A percentile compares a stretch with the other conserved stretches of the same genome.
Conservation (phyloP, 768 basidiomycete genomes). For the Amanita fuliginea region DNA sequence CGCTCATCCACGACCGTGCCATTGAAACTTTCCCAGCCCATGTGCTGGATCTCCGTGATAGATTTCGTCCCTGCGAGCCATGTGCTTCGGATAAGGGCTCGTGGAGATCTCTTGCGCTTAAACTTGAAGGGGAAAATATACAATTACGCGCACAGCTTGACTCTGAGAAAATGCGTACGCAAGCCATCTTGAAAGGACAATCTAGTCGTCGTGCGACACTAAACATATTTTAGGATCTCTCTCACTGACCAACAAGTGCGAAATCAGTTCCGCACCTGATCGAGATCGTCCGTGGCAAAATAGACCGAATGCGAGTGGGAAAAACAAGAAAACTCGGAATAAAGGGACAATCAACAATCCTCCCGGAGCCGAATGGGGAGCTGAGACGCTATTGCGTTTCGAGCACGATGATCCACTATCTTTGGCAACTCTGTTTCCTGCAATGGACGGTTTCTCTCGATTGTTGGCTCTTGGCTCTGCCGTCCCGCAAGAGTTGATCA, state of each 20-base stretch:
- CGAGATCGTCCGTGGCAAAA: background rate
- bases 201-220: background rate
- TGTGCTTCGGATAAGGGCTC: slow-evolving; percentile 13
- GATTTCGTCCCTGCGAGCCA: slow-evolving; percentile 19
- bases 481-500: slow-evolving; percentile 15
- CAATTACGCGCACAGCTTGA: slow-evolving; percentile 29
- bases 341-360: background rate
- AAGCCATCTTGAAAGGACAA: background rate
- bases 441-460: slow-evolving; percentile 19
- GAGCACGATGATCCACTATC: slow-evolving; percentile 3
- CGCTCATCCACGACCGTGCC: background rate
- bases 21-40: slow-evolving; percentile 22
- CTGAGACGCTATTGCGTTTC: background rate
- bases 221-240: background rate
- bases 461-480: slow-evolving; percentile 14
- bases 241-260: background rate
- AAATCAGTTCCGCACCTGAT: background rate
- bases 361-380: background rate
- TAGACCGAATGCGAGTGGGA: background rate
- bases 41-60: slow-evolving; percentile 27
- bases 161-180: slow-evolving; percentile 29
- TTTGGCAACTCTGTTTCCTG: slow-evolving; percentile 14
- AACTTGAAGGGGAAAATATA: slow-evolving; percentile 27
- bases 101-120: slow-evolving; percentile 32
- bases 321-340: slow-evolving; percentile 1